Evolutionary conservation across 2,329 filamentous ascomycete species (phyloP), one percentile per base, ranked within the genome.

Genomic region (Cadophora luteo-olivacea): DNA sequence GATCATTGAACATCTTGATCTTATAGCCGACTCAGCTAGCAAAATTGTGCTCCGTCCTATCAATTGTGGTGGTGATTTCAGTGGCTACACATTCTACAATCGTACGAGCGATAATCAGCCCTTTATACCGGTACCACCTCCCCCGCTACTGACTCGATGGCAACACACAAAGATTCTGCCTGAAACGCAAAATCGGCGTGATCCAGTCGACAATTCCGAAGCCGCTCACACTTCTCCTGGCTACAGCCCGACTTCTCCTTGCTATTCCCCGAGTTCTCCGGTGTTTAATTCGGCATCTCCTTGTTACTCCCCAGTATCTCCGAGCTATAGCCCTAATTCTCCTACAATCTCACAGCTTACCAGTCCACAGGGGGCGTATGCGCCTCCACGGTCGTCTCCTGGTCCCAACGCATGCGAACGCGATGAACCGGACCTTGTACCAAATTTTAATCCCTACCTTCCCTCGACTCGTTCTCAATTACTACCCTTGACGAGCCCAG

Each of bases 1-100:
- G 16, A 24, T 67, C 24, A n/a, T 64, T 38, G 25, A 14, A 3
- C 25, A 58, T 25, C 61, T 67, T 29, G 51, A 67, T 7, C 22
- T 36, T 1, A 11, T 66, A 19, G 45, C 54, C 24, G n/a, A 24
- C 3, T 45, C 24, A 11, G 36, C 57, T 25, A 33, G 11, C 22
- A 41, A 29, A 22, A 60, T 22, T n/a, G n/a, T 25, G 16, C 36
- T 45, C 9, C 36, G 11, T 61, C n/a, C 33, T 24, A 41, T n/a
- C 12, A 45, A 16, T 19, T 45, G 12, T 6, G 45, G 45, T 22
- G 9, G 19, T 22, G n/a, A 19, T 7, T 49, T 22, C n/a, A 22
- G 19, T 19, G 16, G 41, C 41, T 38, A 38, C 51, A 54, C 6
- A 12, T 48, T 16, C 19, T 12, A 33, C 24, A 51, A 62, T 12